Percentiles rank a stretch among this genome's conserved stretches.
These are phyloP conservation scores for Heliamphora pulchella DNA, from an alignment of 179 eudicot genomes.

Conservation along the genomic window DNA sequence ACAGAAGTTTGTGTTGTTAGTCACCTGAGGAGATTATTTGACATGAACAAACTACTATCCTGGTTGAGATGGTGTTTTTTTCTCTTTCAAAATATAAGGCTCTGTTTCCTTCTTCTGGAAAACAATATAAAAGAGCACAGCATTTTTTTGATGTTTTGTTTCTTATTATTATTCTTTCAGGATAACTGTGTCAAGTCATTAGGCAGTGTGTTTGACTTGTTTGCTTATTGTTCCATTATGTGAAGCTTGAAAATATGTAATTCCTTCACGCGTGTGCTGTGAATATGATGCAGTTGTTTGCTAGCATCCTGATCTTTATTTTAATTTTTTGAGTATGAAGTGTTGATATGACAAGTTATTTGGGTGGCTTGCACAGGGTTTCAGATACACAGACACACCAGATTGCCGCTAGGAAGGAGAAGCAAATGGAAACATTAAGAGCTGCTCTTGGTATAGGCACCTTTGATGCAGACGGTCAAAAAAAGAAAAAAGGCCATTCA, in stretches of 20 bases:
- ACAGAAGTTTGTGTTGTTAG: neutral
- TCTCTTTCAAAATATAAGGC: neutral
- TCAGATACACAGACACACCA: constrained; percentile 97
- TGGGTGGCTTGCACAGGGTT: constrained; percentile 35
- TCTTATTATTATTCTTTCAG: too few relatives aligned
- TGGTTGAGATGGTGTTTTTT: neutral
- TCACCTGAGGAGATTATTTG: constrained; percentile 6
- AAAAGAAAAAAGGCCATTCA: constrained; percentile 20
- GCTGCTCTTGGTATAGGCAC: constrained; percentile 63
- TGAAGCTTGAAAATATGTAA: too few relatives aligned
- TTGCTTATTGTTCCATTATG: neutral
- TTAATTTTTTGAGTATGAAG: neutral
- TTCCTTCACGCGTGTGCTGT: too few relatives aligned
- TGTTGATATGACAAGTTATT: neutral
- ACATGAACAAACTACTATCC: neutral
- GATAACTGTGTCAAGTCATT: too few relatives aligned
- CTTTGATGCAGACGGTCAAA: constrained; percentile 28
- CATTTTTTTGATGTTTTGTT: neutral
- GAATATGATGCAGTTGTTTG: neutral
- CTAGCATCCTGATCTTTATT: neutral
- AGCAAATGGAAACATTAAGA: constrained; percentile 76
- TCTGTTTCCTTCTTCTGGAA: neutral
- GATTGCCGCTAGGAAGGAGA: constrained; percentile 90
- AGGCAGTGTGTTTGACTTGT: too few relatives aligned
- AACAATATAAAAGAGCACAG: neutral